Evolutionary conservation across 176 grass and related monocot species (phyloP).

Genomic region (Ampelocalamus luodianensis): DNA sequence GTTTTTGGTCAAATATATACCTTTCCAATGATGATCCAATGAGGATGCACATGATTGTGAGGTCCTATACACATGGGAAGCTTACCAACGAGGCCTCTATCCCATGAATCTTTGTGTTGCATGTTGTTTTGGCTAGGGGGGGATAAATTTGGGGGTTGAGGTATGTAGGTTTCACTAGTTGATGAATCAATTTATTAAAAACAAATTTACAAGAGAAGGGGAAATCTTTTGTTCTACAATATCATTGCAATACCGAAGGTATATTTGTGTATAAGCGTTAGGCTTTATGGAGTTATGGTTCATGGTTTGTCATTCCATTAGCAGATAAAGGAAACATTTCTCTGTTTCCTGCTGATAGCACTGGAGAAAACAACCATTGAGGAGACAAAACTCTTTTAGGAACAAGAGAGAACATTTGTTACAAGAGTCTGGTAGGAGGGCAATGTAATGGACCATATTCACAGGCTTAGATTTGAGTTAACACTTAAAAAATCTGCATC

Average conservation of each 20-base stretch:
- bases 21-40: slow-evolving; percentile 13
- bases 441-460: background rate
- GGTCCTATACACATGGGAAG: background rate
- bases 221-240: background rate
- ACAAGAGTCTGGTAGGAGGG: background rate
- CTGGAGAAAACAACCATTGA: background rate
- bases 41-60: background rate
- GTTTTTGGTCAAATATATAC: background rate
- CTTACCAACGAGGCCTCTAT: background rate
- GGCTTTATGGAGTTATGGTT: background rate
- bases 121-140: background rate
- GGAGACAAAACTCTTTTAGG: background rate
- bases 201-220: background rate
- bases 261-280: background rate
- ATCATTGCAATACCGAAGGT: background rate
- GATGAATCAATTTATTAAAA: background rate
- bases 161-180: slow-evolving; percentile 2
- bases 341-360: slow-evolving; percentile 15
- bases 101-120: background rate
- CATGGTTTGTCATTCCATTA: slow-evolving; percentile 1
- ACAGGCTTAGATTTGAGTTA: slow-evolving; percentile 5
- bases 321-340: background rate
- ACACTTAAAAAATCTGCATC: background rate
- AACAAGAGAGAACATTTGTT: background rate
- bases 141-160: background rate